Evolutionary conservation across 2,329 filamentous ascomycete genomes (phyloP).

Genomic region (Trichophyton rubrum): DNA sequence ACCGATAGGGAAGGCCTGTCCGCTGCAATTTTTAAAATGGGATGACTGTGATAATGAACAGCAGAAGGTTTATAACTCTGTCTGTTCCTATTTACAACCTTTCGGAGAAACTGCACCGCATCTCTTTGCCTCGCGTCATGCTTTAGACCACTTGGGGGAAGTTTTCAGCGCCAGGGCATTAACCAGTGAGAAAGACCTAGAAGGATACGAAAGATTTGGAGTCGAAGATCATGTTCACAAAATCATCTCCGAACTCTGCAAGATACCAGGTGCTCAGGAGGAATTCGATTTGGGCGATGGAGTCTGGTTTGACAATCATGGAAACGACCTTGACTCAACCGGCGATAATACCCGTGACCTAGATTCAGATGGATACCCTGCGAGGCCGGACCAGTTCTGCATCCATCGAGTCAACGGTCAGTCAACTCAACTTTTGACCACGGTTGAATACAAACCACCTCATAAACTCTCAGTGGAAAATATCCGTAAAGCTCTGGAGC

Average conservation of each 20-base stretch:
- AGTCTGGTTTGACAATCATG: conserved; percentile 15
- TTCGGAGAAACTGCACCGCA: conserved; percentile 8
- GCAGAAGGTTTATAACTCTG: conserved; percentile 14
- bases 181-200: conserved; percentile 21
- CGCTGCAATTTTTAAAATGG: conserved; percentile 15
- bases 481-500: background rate
- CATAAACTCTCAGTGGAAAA: conserved; percentile 12
- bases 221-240: conserved; percentile 20
- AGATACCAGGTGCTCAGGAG: conserved; percentile 17
- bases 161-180: conserved; percentile 12
- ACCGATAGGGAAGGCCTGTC: conserved; percentile 19
- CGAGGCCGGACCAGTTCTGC: conserved; percentile 17
- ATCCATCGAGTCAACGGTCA: conserved; percentile 12
- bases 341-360: conserved; percentile 6
- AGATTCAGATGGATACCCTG: conserved; percentile 6
- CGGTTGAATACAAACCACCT: conserved; percentile 17
- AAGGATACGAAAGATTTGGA: conserved; percentile 19
- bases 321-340: conserved; percentile 10
- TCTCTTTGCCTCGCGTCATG: conserved; percentile 14
- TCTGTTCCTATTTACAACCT: conserved; percentile 14
- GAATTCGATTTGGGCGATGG: conserved; percentile 17
- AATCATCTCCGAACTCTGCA: conserved; percentile 20
- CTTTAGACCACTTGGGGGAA: conserved; percentile 12
- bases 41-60: conserved; percentile 15
- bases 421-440: background rate